Evolutionary conservation across 495 filamentous ascomycete genomes (phyloP).

Genomic region (Pyrenula massariospora): DNA sequence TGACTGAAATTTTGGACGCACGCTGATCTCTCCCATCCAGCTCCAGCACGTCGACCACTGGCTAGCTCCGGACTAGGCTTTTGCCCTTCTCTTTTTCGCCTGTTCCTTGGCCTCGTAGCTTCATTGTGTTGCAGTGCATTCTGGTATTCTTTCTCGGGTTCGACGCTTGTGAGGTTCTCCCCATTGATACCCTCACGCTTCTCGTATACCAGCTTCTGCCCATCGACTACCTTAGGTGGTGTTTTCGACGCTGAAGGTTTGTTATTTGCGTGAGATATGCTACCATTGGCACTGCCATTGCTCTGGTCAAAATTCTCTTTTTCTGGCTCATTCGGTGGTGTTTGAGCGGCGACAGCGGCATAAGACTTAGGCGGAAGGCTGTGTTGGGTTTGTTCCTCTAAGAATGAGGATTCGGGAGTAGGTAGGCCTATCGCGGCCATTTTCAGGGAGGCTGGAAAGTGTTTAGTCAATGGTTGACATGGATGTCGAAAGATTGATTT

Average conservation of each 20-base stretch:
- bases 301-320: not conserved
- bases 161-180: not conserved
- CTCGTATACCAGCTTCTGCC: not conserved
- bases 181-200: not conserved
- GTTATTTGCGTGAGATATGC: not conserved
- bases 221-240: not conserved
- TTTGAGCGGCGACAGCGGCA: not conserved
- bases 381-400: not conserved
- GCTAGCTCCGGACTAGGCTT: not conserved
- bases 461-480: too few species aligned
- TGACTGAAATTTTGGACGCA: not conserved
- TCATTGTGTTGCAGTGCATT: not conserved
- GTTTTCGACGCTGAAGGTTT: not conserved
- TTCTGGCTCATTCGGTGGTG: not conserved
- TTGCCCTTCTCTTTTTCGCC: not conserved
- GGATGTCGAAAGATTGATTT: too few species aligned
- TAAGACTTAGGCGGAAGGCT: not conserved
- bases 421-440: not conserved
- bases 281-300: not conserved
- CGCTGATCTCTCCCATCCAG: constrained; percentile 1
- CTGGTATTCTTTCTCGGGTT: not conserved
- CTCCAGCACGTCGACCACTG: not conserved
- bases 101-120: not conserved
- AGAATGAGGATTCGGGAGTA: not conserved
- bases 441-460: not conserved